Evolutionary conservation across 306 rosid genomes (phyloP), one percentile per base, ranked within the genome.

Genomic region (Amphicarpaea edgeworthii): DNA sequence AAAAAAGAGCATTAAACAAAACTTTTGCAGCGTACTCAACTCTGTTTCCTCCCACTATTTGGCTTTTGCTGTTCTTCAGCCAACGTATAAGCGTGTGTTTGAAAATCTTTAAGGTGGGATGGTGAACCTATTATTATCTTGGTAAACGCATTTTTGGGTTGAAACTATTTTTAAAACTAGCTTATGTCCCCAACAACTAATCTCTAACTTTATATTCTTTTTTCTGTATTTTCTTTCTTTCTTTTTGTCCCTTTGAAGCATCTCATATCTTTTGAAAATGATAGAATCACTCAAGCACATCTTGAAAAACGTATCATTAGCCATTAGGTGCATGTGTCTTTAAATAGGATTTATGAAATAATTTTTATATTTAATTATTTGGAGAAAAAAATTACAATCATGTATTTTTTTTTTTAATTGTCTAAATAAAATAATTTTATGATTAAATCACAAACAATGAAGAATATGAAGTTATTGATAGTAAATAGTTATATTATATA

Each of bases 41-140:
- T 23, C 46, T 73, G 78, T n/a, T n/a, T n/a, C 12, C 34, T 59
- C 57, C 26, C 23, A 17, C 32, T 9, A 21, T 11, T 55, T 55
- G 16, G 38, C 63, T 10, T 47, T 69, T 26, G 6, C 11, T 21
- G 49, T 69, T 60, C 65, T 49, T 34, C n/a, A 62, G 14, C 46
- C 54, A 37, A 46, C 40, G 0, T 3, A 6, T 16, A 28, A 9
- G 32, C 53, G 28, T 57, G 14, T 57, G 17, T 57, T 55, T 24
- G 38, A 57, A 57, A 57, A 57, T 57, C 32, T 28, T 57, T 57
- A n/a, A n/a, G 19, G 64, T 57, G 64, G 64, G 38, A 8, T 26
- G 38, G 38, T 57, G 38, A 23, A 49, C 54, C 54, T 49, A 28
- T 28, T 28, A 28, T 2, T 28, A 28, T 28, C 32, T 3, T 28